Base-by-base conservation (phyloP, 2,329 filamentous ascomycete species). In the Niveomyces coronatus region DNA sequence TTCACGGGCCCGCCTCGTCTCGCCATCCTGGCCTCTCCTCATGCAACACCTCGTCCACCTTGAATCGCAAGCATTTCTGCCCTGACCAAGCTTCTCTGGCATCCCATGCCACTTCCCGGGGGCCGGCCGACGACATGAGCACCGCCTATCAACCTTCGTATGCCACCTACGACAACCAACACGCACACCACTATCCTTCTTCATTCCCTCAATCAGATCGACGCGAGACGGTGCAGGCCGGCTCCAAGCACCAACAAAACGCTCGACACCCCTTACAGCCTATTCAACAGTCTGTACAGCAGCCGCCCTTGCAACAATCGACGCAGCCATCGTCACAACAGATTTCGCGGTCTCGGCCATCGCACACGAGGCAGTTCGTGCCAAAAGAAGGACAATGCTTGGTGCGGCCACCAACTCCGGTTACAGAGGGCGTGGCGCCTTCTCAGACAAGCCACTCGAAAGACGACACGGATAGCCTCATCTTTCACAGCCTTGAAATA, bases 401-500 rank as follows among this genome's bases (percentile, higher is more conserved):
- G 2, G 56, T 57, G 5, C 53, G 53, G 26, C 52, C 60, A 0
- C 59, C 62, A 3, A 65, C 64, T 9, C 62, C 67, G 1, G 49
- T 52, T 1, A 53, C 55, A 9, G 52, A 53, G 20, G 47, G 52
- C 6, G 46, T 37, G 36, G 51, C 31, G 43, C 52, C 43, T 3
- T 22, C 39, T n/a, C 33, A 40, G 11, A 20, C 14, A 6, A 22
- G 27, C 10, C 47, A 57, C 4, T 56, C 61, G 5, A 53, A 52
- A 17, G 57, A 57, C 38, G 63, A 66, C 26, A 59, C 63, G 4
- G 60, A 63, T 19, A 62, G 60, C 19, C 62, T 76, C 55, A 67
- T 72, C 3, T 65, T 62, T 43, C 72, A 76, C 53, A 76, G 71
- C 52, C 65, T 89, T 26, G 76, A 82, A 50, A 79, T 93, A 28